These are phyloP conservation scores for Lepidium aucheri DNA, from an alignment of 345 rosid genomes.

Conservation along the genomic window DNA sequence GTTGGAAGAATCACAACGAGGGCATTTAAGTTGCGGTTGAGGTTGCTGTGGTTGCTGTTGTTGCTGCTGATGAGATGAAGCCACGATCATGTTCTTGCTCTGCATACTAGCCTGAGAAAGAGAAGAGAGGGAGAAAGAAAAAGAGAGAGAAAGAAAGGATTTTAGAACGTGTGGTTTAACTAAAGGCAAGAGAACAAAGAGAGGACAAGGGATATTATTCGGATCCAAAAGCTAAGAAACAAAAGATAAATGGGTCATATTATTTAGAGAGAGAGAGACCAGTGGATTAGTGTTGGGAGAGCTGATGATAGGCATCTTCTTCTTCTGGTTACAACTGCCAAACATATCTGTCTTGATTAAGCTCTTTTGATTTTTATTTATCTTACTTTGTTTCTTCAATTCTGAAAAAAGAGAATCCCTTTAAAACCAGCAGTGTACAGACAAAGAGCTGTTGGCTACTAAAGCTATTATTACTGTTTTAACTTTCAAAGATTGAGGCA, in stretches of 20 bases:
- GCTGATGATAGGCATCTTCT: constrained; percentile 45
- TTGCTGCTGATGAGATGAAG: constrained; percentile 38
- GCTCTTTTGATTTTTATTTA: constrained; percentile 3
- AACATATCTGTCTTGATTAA: constrained; percentile 40
- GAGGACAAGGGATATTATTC: constrained; percentile 30
- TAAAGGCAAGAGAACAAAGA: constrained; percentile 28
- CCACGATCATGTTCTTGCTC: constrained; percentile 38
- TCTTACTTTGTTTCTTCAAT: constrained; percentile 9
- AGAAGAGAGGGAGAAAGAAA: constrained; percentile 6
- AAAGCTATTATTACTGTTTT: constrained; percentile 34
- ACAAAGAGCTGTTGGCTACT: constrained; percentile 67
- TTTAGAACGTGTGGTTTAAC: constrained; percentile 30
- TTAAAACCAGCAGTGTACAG: constrained; percentile 59
- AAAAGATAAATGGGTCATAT: constrained; percentile 42
- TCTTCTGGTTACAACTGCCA: constrained; percentile 39
- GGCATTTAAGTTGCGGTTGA: constrained; percentile 54
- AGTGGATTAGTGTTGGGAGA: constrained; percentile 37
- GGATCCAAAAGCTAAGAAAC: constrained; percentile 52
- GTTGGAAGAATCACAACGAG: constrained; percentile 69
- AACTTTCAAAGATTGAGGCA: constrained; percentile 20
- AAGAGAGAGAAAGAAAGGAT: constrained; percentile 11
- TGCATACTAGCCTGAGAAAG: constrained; percentile 25
- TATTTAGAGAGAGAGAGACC: constrained; percentile 53
- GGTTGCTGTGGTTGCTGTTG: constrained; percentile 30
- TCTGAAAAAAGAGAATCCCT: constrained; percentile 39